These are phyloP conservation scores for Penicillium sp. DNA, from an alignment of 2,329 filamentous ascomycete genomes.

Conservation along the genomic window DNA sequence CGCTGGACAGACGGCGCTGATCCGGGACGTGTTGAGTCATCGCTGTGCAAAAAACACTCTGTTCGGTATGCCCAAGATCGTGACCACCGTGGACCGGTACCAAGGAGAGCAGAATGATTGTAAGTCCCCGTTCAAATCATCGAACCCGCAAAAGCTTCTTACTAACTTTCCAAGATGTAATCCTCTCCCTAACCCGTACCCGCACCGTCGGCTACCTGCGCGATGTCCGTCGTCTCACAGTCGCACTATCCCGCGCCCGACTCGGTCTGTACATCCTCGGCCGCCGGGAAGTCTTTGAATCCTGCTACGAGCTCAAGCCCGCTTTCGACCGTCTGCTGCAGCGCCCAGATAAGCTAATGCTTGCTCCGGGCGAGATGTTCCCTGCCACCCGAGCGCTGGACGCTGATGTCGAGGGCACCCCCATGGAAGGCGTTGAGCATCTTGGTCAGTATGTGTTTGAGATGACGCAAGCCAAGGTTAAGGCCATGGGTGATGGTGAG, in stretches of 20 bases:
- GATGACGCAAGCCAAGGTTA: constrained; percentile 77
- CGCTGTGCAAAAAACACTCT: constrained; percentile 78
- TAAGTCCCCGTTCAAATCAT: constrained; percentile 50
- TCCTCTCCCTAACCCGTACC: constrained; percentile 88
- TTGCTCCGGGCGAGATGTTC: constrained; percentile 85
- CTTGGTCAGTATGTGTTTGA: constrained; percentile 94
- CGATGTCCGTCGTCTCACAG: constrained; percentile 88
- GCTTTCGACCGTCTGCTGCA: constrained; percentile 77
- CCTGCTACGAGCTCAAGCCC: constrained; percentile 80
- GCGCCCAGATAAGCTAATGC: constrained; percentile 74
- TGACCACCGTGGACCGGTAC: constrained; percentile 97
- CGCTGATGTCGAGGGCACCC: constrained; percentile 53
- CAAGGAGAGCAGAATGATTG: constrained; percentile 99
- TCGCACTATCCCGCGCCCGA: constrained; percentile 87
- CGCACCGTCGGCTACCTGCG: constrained; percentile 87
- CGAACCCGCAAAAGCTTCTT: neutral
- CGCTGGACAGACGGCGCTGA: constrained; percentile 83
- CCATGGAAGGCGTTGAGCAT: constrained; percentile 91
- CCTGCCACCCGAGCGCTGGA: constrained; percentile 59
- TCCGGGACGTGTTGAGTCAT: constrained; percentile 80
- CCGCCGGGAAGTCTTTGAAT: constrained; percentile 81
- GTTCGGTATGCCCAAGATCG: constrained; percentile 84
- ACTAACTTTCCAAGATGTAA: constrained; percentile 65
- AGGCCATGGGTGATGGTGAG: constrained; percentile 52
- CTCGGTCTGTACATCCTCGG: constrained; percentile 91